Evolutionary conservation across 75 land plant species (phyloP).

Genomic region (Isoetes taiwanensis): DNA sequence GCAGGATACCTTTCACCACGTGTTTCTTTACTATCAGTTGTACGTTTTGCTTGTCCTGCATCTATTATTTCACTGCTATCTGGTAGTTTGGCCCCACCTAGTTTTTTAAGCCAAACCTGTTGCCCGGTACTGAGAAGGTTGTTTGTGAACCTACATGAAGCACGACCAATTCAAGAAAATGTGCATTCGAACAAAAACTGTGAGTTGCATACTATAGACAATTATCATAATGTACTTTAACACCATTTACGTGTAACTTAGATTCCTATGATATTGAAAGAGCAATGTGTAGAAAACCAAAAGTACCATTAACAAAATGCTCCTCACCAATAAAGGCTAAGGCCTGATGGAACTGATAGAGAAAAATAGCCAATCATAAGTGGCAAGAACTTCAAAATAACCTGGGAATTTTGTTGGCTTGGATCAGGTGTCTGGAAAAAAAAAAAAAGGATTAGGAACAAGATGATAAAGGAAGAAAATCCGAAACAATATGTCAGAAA

Average conservation of each 20-base stretch:
- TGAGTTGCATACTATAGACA: no score
- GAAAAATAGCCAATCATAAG: conserved; percentile 96
- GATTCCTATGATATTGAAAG: background rate
- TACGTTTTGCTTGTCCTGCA: conserved; percentile 90
- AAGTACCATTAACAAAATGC: background rate
- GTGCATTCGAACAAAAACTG: no score
- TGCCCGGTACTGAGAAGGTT: conserved; percentile 91
- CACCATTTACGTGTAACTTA: no score
- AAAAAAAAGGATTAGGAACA: background rate
- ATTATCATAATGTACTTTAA: no score
- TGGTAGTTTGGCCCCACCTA: conserved; percentile 90
- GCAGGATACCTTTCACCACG: conserved; percentile 67
- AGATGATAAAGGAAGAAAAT: background rate
- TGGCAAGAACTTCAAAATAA: conserved; percentile 64
- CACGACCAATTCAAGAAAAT: background rate
- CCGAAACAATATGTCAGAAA: background rate
- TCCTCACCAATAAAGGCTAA: conserved; percentile 85
- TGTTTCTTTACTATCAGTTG: conserved; percentile 16
- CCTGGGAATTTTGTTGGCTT: conserved; percentile 58
- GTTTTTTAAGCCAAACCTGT: conserved; percentile 77
- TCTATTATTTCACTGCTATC: conserved; percentile 55
- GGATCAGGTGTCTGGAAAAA: conserved; percentile 60
- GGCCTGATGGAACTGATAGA: conserved; percentile 95
- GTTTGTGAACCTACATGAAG: conserved; percentile 68
- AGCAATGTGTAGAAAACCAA: background rate